phyloP scores from a whole-genome alignment of 352 stramenopile genomes.

The Pythium dissimile region DNA sequence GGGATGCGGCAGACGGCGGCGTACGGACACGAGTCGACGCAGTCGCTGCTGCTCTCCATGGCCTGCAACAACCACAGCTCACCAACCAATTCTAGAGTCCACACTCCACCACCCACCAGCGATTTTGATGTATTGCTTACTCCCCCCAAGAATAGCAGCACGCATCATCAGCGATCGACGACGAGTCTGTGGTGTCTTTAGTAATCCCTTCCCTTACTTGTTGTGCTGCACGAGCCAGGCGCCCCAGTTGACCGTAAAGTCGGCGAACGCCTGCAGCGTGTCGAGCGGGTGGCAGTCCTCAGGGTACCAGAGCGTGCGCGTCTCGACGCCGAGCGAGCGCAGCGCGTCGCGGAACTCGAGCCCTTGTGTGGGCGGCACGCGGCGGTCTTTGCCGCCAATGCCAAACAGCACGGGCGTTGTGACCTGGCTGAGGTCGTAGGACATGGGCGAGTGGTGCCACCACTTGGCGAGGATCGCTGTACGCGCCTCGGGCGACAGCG shows the following conservation, averaged over 20 bases:
- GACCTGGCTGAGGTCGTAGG: slow-evolving; percentile 81
- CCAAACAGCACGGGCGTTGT: slow-evolving; percentile 90
- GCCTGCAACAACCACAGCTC: neutral
- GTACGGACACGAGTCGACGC: slow-evolving; percentile 6
- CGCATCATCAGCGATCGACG: neutral
- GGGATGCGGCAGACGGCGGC: slow-evolving; percentile 6
- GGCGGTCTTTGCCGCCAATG: slow-evolving; percentile 89
- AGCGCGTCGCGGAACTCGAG: slow-evolving; percentile 93
- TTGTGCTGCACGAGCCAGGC: slow-evolving; percentile 64
- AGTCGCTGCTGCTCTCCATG: neutral
- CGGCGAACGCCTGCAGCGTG: slow-evolving; percentile 57
- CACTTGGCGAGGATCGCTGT: slow-evolving; percentile 70
- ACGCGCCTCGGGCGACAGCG: slow-evolving; percentile 43
- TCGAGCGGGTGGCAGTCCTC: slow-evolving; percentile 70
- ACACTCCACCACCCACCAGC: neutral
- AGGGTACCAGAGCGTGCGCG: slow-evolving; percentile 65
- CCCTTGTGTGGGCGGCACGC: slow-evolving; percentile 89
- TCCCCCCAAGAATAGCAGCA: neutral
- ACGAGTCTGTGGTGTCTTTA: no score
- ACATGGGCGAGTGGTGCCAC: slow-evolving; percentile 88
- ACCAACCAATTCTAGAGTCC: neutral
- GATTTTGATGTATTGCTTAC: neutral
- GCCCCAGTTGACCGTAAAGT: slow-evolving; percentile 77
- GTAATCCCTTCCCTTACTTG: no score
- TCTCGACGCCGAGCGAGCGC: slow-evolving; percentile 41